These are phyloP conservation scores for Suillus weaverae DNA, from an alignment of 768 basidiomycete genomes.

Conservation along the genomic window DNA sequence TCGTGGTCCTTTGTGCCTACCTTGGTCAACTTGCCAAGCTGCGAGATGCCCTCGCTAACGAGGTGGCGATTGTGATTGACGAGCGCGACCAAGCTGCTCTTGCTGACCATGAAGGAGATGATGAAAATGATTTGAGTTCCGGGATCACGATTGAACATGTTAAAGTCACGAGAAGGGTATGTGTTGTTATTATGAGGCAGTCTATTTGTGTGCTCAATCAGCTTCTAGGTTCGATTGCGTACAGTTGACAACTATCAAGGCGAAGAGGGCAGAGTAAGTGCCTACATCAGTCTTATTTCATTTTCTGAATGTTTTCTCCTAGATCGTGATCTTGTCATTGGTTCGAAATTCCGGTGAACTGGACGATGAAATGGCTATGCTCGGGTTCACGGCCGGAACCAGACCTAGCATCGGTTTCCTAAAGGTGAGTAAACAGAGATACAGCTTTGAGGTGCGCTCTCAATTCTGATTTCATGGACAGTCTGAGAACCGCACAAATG, in stretches of 20 bases:
- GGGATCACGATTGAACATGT: slow-evolving; percentile 42
- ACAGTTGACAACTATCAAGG: slow-evolving; percentile 83
- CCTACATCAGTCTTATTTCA: not conserved
- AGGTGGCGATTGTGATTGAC: slow-evolving; percentile 66
- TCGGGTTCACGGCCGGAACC: slow-evolving; percentile 13
- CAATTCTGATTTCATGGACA: slow-evolving; percentile 21
- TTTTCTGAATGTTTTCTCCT: slow-evolving; percentile 2
- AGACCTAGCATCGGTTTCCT: slow-evolving; percentile 66
- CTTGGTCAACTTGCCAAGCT: slow-evolving; percentile 50
- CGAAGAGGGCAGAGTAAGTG: slow-evolving; percentile 57
- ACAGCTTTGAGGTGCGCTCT: not conserved
- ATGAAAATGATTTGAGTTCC: slow-evolving; percentile 18
- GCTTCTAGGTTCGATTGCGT: slow-evolving; percentile 57
- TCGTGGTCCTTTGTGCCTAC: slow-evolving; percentile 56
- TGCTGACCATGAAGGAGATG: slow-evolving; percentile 48
- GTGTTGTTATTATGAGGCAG: slow-evolving; percentile 13
- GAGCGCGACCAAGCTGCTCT: slow-evolving; percentile 67
- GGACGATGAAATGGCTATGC: slow-evolving; percentile 32
- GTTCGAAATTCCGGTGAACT: slow-evolving; percentile 67
- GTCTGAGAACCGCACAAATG: slow-evolving; percentile 59
- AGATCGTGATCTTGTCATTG: slow-evolving; percentile 73
- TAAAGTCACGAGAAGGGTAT: slow-evolving; percentile 52
- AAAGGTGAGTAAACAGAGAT: slow-evolving; percentile 44
- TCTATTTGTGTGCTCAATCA: not conserved
- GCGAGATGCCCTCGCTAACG: slow-evolving; percentile 40